Conservation (phyloP, 495 filamentous ascomycete species). For the Tuber borchii region DNA sequence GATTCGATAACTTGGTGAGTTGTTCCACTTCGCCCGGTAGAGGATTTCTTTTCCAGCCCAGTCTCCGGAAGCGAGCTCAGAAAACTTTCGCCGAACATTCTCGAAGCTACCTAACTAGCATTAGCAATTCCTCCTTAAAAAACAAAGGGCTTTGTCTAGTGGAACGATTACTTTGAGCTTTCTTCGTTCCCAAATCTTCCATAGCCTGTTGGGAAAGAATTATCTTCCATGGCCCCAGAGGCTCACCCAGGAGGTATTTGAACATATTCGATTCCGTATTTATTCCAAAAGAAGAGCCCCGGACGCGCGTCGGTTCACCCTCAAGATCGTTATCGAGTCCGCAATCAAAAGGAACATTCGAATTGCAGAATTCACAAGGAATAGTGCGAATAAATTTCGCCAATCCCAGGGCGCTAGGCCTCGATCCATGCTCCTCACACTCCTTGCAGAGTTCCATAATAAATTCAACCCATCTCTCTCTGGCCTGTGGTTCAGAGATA, state of each 20-base stretch:
- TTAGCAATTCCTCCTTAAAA: not conserved
- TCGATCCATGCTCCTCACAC: not conserved
- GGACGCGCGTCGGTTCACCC: not conserved
- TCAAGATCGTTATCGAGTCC: not conserved
- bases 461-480: not conserved
- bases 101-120: not conserved
- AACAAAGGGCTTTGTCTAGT: not conserved
- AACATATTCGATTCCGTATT: not conserved
- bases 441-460: not conserved
- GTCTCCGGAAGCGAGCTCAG: too few relatives aligned
- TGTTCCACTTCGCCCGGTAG: too few relatives aligned
- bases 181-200: slow-evolving; percentile 21
- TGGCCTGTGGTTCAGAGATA: not conserved
- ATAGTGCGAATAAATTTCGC: not conserved
- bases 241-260: too few relatives aligned
- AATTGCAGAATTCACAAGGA: not conserved
- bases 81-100: slow-evolving; percentile 1
- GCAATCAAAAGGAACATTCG: not conserved
- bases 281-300: not conserved
- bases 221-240: too few relatives aligned
- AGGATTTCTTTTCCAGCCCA: too few relatives aligned
- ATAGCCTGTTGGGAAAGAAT: slow-evolving; percentile 42
- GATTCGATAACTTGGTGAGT: too few relatives aligned
- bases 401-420: not conserved
- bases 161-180: slow-evolving; percentile 2